phyloP scores from a whole-genome alignment of 495 filamentous ascomycete species.

The Aspergillus conjunctus region DNA sequence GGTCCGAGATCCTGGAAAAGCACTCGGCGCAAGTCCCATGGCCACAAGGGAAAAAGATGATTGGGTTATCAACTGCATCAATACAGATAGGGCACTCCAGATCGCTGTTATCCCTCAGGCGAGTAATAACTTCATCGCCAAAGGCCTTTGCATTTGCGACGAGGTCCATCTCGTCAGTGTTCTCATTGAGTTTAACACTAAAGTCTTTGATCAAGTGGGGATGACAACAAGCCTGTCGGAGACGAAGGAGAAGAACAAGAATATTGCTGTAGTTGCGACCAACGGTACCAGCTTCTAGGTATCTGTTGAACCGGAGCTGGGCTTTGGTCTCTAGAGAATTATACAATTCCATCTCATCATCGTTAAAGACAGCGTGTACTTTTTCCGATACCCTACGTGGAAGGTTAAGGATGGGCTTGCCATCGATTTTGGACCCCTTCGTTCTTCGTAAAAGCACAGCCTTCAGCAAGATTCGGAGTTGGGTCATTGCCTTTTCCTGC shows the following conservation, averaged over 20 bases:
- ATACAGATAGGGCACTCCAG: slow-evolving; percentile 81
- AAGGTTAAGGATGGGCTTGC: slow-evolving; percentile 76
- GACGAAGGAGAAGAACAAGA: slow-evolving; percentile 79
- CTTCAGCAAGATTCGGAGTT: slow-evolving; percentile 79
- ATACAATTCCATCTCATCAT: slow-evolving; percentile 76
- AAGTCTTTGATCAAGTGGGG: slow-evolving; percentile 85
- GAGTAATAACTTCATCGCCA: slow-evolving; percentile 59
- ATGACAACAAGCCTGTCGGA: slow-evolving; percentile 87
- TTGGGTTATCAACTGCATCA: slow-evolving; percentile 72
- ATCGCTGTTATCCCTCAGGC: slow-evolving; percentile 63
- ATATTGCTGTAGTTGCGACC: slow-evolving; percentile 83
- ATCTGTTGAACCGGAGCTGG: slow-evolving; percentile 74
- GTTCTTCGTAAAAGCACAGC: slow-evolving; percentile 84
- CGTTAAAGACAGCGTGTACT: slow-evolving; percentile 69
- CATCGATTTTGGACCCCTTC: slow-evolving; percentile 82
- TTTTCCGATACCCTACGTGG: slow-evolving; percentile 68
- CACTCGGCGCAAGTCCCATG: slow-evolving; percentile 82
- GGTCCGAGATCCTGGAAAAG: slow-evolving; percentile 71
- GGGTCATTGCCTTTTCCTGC: slow-evolving; percentile 59
- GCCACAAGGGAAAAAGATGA: slow-evolving; percentile 83
- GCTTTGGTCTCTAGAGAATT: slow-evolving; percentile 66
- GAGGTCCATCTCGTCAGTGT: slow-evolving; percentile 64
- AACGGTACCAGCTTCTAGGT: slow-evolving; percentile 68
- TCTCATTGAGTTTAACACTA: slow-evolving; percentile 52
- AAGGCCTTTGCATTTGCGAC: slow-evolving; percentile 67